Evolutionary conservation across 306 rosid genomes (phyloP).

Genomic region (Nissolia schottii): DNA sequence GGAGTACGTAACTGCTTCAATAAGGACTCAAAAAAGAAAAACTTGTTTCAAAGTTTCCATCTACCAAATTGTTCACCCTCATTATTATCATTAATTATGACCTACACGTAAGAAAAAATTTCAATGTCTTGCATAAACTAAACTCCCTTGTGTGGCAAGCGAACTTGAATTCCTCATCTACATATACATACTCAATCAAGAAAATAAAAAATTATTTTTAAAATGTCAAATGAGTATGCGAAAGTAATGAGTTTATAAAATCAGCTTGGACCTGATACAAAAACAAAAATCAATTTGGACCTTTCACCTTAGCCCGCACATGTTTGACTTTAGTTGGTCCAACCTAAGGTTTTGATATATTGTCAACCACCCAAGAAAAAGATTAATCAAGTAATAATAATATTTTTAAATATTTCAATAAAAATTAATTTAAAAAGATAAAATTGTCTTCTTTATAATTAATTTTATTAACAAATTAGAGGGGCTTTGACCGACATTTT

Average conservation of each 20-base stretch:
- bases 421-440: no score
- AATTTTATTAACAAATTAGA: no score
- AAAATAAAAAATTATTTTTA: no score
- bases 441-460: no score
- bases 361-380: not conserved
- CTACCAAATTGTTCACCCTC: conserved; percentile 25
- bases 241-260: not conserved
- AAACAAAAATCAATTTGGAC: not conserved
- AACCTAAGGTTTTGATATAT: not conserved
- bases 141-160: not conserved
- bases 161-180: conserved; percentile 26
- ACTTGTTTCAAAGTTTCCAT: conserved; percentile 23
- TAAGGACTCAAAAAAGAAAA: not conserved
- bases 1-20: not conserved
- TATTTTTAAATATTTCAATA: no score
- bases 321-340: not conserved
- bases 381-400: no score
- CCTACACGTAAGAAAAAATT: not conserved
- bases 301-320: not conserved
- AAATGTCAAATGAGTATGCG: not conserved
- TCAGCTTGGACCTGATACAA: not conserved
- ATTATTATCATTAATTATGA: conserved; percentile 17
- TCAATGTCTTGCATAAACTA: not conserved
- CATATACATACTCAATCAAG: not conserved
- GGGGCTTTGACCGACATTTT: no score